Evolutionary conservation across 176 grass and related monocot species (phyloP).

Genomic region (Metroxylon sagu): DNA sequence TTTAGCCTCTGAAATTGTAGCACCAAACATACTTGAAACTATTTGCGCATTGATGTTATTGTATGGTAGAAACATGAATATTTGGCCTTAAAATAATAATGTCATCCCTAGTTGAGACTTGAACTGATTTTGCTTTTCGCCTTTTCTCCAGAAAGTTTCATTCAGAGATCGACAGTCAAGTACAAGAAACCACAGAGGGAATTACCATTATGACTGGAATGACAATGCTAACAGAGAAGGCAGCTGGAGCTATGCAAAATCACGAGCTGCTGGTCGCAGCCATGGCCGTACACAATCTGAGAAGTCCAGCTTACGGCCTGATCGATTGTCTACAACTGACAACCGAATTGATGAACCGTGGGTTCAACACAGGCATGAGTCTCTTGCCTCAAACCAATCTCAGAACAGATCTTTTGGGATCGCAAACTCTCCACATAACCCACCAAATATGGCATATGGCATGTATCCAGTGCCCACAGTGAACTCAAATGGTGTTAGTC

Average conservation of each 20-base stretch:
- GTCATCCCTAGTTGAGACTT: constrained; percentile 1
- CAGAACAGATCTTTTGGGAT: constrained; percentile 34
- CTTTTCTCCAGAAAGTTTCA: constrained; percentile 41
- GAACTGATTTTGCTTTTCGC: constrained; percentile 21
- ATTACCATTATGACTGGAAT: constrained; percentile 41
- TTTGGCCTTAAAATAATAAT: no score
- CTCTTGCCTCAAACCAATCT: constrained; percentile 26
- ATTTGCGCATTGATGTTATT: no score
- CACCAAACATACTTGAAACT: no score
- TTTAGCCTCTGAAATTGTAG: no score
- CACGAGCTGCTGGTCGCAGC: constrained; percentile 33
- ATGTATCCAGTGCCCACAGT: constrained; percentile 39
- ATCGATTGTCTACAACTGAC: constrained; percentile 34
- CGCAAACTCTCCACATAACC: constrained; percentile 30
- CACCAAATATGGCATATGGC: constrained; percentile 32
- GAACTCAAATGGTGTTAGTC: constrained; percentile 37
- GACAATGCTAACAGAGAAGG: constrained; percentile 59
- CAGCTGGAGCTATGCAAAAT: constrained; percentile 57
- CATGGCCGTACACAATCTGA: constrained; percentile 52
- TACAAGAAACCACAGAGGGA: constrained; percentile 70
- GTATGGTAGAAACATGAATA: no score
- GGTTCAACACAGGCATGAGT: constrained; percentile 17
- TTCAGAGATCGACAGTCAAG: constrained; percentile 48
- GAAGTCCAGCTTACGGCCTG: constrained; percentile 35
- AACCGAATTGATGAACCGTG: constrained; percentile 47